Evolutionary conservation across 2,329 filamentous ascomycete species (phyloP).

Genomic region (Pestalotiopsis sp.): DNA sequence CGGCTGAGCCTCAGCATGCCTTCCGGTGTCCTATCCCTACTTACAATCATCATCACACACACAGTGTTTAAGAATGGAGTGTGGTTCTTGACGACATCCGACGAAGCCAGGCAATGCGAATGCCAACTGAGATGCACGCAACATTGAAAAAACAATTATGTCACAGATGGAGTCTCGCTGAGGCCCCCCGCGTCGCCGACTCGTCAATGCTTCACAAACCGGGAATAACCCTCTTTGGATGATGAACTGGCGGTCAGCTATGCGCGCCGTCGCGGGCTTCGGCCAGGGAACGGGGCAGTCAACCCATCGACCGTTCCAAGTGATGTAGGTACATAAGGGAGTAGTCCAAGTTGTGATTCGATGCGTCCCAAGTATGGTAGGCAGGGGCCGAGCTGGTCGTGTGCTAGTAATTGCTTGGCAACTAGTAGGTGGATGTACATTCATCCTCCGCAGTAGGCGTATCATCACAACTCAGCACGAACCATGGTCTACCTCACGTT

Average conservation of each 20-base stretch:
- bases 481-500: conserved; percentile 38
- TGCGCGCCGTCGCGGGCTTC: conserved; percentile 22
- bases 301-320: not conserved
- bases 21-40: conserved; percentile 14
- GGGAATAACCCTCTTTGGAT: conserved; percentile 29
- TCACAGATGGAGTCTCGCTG: conserved; percentile 9
- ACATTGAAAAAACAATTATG: not conserved
- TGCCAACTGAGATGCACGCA: not conserved
- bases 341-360: no score
- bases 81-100: conserved; percentile 9
- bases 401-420: no score
- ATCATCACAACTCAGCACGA: conserved; percentile 34
- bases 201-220: conserved; percentile 28
- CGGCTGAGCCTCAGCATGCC: conserved; percentile 22
- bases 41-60: conserved; percentile 15
- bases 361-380: no score
- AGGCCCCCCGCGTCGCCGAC: not conserved
- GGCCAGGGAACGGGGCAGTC: conserved; percentile 21
- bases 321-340: not conserved
- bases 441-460: conserved; percentile 24
- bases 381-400: no score
- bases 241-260: conserved; percentile 55
- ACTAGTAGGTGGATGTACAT: not conserved
- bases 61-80: conserved; percentile 12
- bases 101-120: conserved; percentile 14